Percentiles rank a stretch among this genome's conserved stretches.
Evolutionary conservation across 192 early-diverging fungal species (phyloP).

Genomic region (Coemansia sp.): DNA sequence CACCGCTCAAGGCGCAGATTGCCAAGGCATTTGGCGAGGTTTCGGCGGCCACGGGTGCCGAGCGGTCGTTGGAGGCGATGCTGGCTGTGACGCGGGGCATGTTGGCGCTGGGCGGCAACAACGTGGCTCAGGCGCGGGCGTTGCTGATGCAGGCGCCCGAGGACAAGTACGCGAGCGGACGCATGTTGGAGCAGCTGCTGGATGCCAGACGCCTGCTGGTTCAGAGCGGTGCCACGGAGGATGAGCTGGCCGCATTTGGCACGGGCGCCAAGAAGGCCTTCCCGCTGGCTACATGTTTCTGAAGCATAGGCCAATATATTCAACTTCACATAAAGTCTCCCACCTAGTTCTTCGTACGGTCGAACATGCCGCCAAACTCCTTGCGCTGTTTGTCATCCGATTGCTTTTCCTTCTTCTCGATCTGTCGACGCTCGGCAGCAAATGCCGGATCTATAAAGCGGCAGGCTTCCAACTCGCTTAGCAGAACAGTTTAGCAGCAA

Average conservation of each 20-base stretch:
- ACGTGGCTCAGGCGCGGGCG: constrained; percentile 10
- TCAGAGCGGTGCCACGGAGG: constrained; percentile 14
- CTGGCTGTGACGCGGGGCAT: constrained; percentile 25
- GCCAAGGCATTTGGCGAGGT: constrained; percentile 35
- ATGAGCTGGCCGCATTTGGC: constrained; percentile 14
- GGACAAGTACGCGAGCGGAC: constrained; percentile 10
- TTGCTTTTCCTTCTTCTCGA: constrained; percentile 31
- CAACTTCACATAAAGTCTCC: background rate
- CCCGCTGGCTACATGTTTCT: constrained; percentile 46
- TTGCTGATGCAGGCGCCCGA: constrained; percentile 16
- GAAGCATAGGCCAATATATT: background rate
- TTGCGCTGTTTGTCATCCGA: constrained; percentile 41
- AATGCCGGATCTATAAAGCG: constrained; percentile 18
- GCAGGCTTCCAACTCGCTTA: no score
- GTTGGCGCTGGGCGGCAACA: constrained; percentile 17
- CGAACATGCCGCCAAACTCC: constrained; percentile 46
- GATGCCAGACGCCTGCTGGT: constrained; percentile 19
- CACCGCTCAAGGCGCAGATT: constrained; percentile 38
- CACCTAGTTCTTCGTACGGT: constrained; percentile 21
- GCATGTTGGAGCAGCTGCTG: constrained; percentile 24
- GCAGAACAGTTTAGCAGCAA: no score
- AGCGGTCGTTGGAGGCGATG: constrained; percentile 1
- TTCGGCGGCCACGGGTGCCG: constrained; percentile 9
- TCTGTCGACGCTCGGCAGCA: constrained; percentile 36
- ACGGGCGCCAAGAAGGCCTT: constrained; percentile 22